A percentile compares a stretch with the other conserved stretches of the same genome.
Evolutionary conservation across 108 stramenopile genomes (phyloP).

Genomic region (Fragilariopsis cylindrus): DNA sequence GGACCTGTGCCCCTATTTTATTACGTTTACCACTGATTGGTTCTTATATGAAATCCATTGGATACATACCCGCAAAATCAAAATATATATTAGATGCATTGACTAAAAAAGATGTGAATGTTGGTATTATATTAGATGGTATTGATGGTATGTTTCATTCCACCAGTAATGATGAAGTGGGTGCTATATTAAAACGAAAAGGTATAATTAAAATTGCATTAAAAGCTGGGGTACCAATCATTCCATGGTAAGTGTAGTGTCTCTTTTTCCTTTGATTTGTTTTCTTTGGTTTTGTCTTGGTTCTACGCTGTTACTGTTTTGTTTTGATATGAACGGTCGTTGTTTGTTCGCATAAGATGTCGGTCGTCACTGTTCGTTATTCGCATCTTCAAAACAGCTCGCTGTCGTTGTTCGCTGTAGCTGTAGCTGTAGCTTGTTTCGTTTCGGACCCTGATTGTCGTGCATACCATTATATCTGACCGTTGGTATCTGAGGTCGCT

Average conservation of each 20-base stretch:
- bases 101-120: slow-evolving; percentile 59
- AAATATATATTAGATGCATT: slow-evolving; percentile 55
- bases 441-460: too few relatives aligned
- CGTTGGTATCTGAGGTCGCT: too few relatives aligned
- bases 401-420: too few relatives aligned
- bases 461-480: too few relatives aligned
- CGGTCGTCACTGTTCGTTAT: too few relatives aligned
- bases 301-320: too few relatives aligned
- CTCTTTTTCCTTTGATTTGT: too few relatives aligned
- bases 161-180: slow-evolving; percentile 36
- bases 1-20: slow-evolving; percentile 65
- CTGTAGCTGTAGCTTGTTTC: too few relatives aligned
- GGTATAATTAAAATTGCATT: slow-evolving; percentile 75
- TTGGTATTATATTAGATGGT: slow-evolving; percentile 72
- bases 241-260: slow-evolving; percentile 28
- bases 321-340: too few relatives aligned
- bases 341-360: too few relatives aligned
- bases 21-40: slow-evolving; percentile 55
- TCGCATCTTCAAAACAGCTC: too few relatives aligned
- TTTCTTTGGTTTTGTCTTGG: too few relatives aligned
- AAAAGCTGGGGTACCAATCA: slow-evolving; percentile 52
- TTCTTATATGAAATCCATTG: slow-evolving; percentile 48
- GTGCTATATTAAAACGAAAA: slow-evolving; percentile 56
- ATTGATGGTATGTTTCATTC: slow-evolving; percentile 72
- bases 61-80: slow-evolving; percentile 74